A percentile compares a stretch with the other conserved stretches of the same genome.
These are phyloP conservation scores for Pestalotiopsis sp. DNA, from an alignment of 2,329 filamentous ascomycete genomes.

Conservation along the genomic window DNA sequence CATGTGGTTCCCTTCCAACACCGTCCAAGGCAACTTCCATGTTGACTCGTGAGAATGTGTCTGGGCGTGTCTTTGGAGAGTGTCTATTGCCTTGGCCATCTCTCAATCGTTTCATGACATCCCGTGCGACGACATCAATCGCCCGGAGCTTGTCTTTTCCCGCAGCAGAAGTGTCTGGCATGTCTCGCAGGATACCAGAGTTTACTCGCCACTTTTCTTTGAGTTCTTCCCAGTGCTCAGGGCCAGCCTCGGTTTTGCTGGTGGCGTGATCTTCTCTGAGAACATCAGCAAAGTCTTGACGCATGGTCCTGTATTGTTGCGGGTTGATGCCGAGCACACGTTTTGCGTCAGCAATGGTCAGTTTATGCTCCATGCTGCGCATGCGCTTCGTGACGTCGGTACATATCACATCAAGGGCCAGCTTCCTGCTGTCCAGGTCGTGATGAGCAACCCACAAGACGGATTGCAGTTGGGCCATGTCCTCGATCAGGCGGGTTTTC, in stretches of 20 bases:
- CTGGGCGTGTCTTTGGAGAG: neutral
- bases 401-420: constrained; percentile 78
- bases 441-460: constrained; percentile 61
- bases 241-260: constrained; percentile 72
- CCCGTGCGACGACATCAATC: constrained; percentile 70
- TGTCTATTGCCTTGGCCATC: constrained; percentile 63
- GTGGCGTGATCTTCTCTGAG: constrained; percentile 68
- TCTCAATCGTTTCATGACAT: constrained; percentile 76
- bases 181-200: constrained; percentile 55
- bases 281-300: constrained; percentile 66
- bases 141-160: constrained; percentile 63
- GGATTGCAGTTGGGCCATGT: constrained; percentile 63
- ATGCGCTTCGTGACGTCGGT: constrained; percentile 82
- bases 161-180: constrained; percentile 51
- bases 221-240: constrained; percentile 70
- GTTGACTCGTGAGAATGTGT: no score
- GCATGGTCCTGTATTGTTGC: constrained; percentile 56
- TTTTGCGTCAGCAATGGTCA: constrained; percentile 76
- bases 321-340: constrained; percentile 53
- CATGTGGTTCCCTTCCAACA: neutral
- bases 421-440: constrained; percentile 60
- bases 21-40: neutral
- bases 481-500: constrained; percentile 67
- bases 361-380: constrained; percentile 63
- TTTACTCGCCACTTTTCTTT: constrained; percentile 68